Base-by-base conservation (phyloP, 345 rosid genomes). In the Rhizophora apiculata region DNA sequence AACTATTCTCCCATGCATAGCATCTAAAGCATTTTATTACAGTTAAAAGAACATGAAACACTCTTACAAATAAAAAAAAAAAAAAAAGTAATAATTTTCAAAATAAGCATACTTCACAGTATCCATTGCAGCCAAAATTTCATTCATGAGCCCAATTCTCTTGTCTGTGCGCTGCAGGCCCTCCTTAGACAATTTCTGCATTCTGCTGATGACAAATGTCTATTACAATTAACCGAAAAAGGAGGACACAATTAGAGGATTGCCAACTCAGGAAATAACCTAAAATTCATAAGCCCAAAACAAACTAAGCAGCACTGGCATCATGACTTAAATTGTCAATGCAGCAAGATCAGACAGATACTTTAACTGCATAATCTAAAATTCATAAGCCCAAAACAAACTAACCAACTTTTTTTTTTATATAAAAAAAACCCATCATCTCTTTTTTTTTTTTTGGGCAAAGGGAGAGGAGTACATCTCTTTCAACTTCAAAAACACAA, bases 1-100 rank as follows among this genome's bases (percentile, higher is more conserved):
- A 95, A 80, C 99, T 95, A 62, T 79, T 85, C 81, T 95, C 99
- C 99, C 99, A 95, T 62, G 97, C 98, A 85, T 95, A 95, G 74
- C 97, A 95, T 83, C 99, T 95, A 83, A 65, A 62, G 22, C 60
- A 80, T 69, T 75, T 48, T 36, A 61, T 13, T 26, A 59, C 56
- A 51, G 29, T 52, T 51, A 31, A 29, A 21, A 68, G 52, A 19
- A 69, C 66, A 67, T 29, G 55, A 46, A 65, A 22, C 46, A 31
- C 27, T 21, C 29, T 22, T 6, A 9, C 1, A 39, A 63, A 19
- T 20, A 24, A 68, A 55, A 43, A 65, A 16, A n/a, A n/a, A 24
- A 68, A 55, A 43, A 11, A 69, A 54, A 37, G 65, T 54, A 66
- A 20, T 57, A 15, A 8, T 4, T 67, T 19, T 29, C 34, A 63